Percentiles rank a stretch among this genome's conserved stretches.
phyloP scores from a whole-genome alignment of 257 asterid genomes.

The Solanum piurae region DNA sequence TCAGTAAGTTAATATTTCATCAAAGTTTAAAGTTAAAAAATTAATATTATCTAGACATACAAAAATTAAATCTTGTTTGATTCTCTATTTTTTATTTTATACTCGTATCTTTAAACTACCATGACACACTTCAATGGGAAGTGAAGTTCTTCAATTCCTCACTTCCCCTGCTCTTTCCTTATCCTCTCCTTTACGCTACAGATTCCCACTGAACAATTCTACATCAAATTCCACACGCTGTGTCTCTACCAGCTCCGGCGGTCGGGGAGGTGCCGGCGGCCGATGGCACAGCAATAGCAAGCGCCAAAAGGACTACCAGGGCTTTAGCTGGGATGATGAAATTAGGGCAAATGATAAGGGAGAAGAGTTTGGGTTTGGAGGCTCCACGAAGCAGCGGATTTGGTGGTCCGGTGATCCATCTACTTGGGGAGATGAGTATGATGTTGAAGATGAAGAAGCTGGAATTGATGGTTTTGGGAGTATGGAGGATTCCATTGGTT shows the following conservation, averaged over 20 bases:
- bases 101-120: not conserved
- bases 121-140: conserved; percentile 21
- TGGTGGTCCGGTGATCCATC: conserved; percentile 69
- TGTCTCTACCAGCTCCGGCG: conserved; percentile 15
- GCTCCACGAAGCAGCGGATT: conserved; percentile 33
- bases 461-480: conserved; percentile 37
- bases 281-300: conserved; percentile 31
- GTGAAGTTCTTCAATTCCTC: conserved; percentile 23
- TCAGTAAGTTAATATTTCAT: not conserved
- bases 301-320: conserved; percentile 14
- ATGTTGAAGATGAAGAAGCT: conserved; percentile 29
- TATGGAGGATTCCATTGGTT: conserved; percentile 40
- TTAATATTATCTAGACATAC: no score
- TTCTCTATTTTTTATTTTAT: not conserved
- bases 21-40: not conserved
- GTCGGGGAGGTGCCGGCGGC: conserved; percentile 38
- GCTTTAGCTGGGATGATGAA: conserved; percentile 31
- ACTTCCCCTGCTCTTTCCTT: conserved; percentile 18
- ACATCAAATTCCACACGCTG: conserved; percentile 2
- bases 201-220: not conserved
- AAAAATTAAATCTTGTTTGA: not conserved
- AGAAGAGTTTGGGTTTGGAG: conserved; percentile 32
- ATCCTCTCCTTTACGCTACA: conserved; percentile 4
- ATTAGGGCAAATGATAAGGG: conserved; percentile 15
- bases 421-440: conserved; percentile 12